Percentiles rank a stretch among this genome's conserved stretches.
These are phyloP conservation scores for Fragaria vesca DNA, from an alignment of 306 rosid genomes.

Conservation along the genomic window DNA sequence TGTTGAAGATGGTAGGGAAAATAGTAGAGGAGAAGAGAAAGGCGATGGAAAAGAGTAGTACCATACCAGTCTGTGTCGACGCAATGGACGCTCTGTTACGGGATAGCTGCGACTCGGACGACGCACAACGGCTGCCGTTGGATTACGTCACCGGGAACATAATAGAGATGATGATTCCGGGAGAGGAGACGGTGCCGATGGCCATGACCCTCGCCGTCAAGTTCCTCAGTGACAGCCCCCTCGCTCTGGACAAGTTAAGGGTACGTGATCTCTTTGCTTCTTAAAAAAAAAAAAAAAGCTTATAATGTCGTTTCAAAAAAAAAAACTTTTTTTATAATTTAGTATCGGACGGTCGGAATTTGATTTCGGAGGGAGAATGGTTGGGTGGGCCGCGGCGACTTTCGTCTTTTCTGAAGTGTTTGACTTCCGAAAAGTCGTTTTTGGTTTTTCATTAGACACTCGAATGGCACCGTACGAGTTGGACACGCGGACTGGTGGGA, in stretches of 20 bases:
- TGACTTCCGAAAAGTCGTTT: conserved; percentile 17
- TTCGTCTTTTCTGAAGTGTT: conserved; percentile 17
- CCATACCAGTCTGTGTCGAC: conserved; percentile 38
- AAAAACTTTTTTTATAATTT: neutral
- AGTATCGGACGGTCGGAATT: conserved; percentile 25
- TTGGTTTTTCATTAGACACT: conserved; percentile 15
- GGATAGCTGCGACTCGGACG: conserved; percentile 40
- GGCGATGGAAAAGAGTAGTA: neutral
- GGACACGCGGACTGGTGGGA: conserved; percentile 3
- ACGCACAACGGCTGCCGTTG: conserved; percentile 30
- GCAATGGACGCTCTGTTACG: conserved; percentile 66
- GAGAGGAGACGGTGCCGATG: conserved; percentile 87
- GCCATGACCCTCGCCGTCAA: conserved; percentile 79
- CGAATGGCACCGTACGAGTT: conserved; percentile 26
- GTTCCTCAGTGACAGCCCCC: conserved; percentile 56
- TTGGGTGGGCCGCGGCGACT: neutral
- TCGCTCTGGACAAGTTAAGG: conserved; percentile 48
- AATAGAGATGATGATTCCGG: conserved; percentile 83
- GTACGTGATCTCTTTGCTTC: neutral
- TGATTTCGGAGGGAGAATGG: neutral
- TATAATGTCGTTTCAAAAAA: neutral
- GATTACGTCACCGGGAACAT: conserved; percentile 71
- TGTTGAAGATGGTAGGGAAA: conserved; percentile 62
- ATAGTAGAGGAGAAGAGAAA: conserved; percentile 51
- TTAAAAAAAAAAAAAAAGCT: neutral